A percentile compares a stretch with the other conserved stretches of the same genome.
Evolutionary conservation across 805 yeast genomes (phyloP).

Genomic region (Komagataella populi): DNA sequence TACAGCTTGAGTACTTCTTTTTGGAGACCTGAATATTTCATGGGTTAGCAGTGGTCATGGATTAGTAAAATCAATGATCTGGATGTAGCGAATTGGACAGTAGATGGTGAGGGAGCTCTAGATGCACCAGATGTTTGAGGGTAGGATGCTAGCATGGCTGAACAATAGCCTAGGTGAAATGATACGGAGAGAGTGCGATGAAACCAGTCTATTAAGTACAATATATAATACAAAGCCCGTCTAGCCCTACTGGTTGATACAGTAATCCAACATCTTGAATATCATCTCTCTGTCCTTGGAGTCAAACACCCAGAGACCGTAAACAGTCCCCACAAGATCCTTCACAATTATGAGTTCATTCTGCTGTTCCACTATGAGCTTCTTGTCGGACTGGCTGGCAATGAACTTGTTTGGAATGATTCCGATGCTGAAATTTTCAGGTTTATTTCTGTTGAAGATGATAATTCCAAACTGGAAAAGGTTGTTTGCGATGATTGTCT

Average conservation of each 20-base stretch:
- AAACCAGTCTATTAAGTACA: not conserved
- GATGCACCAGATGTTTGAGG: not conserved
- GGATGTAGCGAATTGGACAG: not conserved
- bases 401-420: slow-evolving; percentile 37
- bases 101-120: not conserved
- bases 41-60: not conserved
- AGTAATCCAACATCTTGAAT: slow-evolving; percentile 24
- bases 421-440: slow-evolving; percentile 64
- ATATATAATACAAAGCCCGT: not conserved
- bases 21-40: slow-evolving; percentile 29
- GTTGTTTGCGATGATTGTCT: slow-evolving; percentile 1
- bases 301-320: slow-evolving; percentile 69
- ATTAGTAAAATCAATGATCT: not conserved
- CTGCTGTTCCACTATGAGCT: slow-evolving; percentile 51
- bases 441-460: slow-evolving; percentile 51
- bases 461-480: slow-evolving; percentile 53
- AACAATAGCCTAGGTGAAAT: no score
- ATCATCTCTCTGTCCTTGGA: slow-evolving; percentile 51
- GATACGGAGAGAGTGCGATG: not conserved
- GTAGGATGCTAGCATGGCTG: no score
- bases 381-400: slow-evolving; percentile 12
- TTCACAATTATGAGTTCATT: slow-evolving; percentile 60
- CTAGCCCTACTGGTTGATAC: not conserved
- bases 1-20: slow-evolving; percentile 37
- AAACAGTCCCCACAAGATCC: slow-evolving; percentile 54